Conservation (phyloP, 78 protist genomes). For the Polysphondylium violaceum region DNA sequence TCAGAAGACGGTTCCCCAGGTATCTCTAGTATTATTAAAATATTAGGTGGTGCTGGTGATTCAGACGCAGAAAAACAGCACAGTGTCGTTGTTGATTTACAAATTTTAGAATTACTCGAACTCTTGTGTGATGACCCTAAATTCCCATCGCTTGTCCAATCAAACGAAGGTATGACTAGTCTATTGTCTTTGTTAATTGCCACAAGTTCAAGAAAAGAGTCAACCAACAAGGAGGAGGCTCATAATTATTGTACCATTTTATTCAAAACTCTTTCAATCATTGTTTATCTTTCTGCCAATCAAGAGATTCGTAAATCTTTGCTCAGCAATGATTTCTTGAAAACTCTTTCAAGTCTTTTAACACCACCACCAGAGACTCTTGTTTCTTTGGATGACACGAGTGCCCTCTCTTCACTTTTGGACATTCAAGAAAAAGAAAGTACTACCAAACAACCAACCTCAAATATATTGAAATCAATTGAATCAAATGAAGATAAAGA, state of each 20-base stretch:
- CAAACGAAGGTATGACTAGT: conserved; percentile 3
- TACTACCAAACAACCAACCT: not conserved
- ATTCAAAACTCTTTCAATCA: conserved; percentile 50
- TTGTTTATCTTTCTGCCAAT: conserved; percentile 6
- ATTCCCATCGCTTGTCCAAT: conserved; percentile 4
- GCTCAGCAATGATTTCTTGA: conserved; percentile 6
- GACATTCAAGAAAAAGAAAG: conserved; percentile 41
- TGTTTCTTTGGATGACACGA: conserved; percentile 23
- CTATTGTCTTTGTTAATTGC: conserved; percentile 16
- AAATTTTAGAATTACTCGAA: conserved; percentile 42
- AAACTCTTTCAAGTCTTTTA: not conserved
- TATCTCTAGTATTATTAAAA: not conserved
- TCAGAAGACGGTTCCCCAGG: conserved; percentile 27
- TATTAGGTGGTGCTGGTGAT: conserved; percentile 10
- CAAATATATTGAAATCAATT: not conserved
- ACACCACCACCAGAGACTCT: conserved; percentile 69
- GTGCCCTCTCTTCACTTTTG: conserved; percentile 21
- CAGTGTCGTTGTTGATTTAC: not conserved
- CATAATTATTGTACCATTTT: not conserved
- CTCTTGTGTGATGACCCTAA: conserved; percentile 12
- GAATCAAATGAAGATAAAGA: conserved; percentile 60
- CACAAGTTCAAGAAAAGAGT: not conserved
- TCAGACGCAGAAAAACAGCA: no score
- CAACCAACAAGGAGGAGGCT: not conserved
- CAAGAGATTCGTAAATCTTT: conserved; percentile 1